These are phyloP conservation scores for Blastobotrys serpentis DNA, from an alignment of 1,139 yeast species.

Conservation along the genomic window DNA sequence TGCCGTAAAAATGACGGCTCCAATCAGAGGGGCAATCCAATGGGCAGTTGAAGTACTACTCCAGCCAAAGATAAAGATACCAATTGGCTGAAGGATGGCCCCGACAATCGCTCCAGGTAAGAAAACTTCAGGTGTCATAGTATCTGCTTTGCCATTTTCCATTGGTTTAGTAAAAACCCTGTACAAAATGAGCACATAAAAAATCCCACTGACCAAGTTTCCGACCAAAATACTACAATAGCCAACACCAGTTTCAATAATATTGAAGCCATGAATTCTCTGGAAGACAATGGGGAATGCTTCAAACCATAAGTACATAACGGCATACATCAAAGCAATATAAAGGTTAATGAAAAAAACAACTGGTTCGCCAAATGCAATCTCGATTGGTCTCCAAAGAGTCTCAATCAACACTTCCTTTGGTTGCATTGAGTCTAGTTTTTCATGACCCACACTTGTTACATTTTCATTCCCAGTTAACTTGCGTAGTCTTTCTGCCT, in stretches of 20 bases:
- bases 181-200: background rate
- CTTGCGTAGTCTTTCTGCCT: constrained; percentile 32
- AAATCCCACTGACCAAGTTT: constrained; percentile 28
- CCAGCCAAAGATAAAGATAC: constrained; percentile 57
- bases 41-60: constrained; percentile 60
- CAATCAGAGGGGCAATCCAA: constrained; percentile 77
- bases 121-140: constrained; percentile 2
- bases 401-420: constrained; percentile 13
- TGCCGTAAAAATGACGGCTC: constrained; percentile 68
- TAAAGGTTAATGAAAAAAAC: constrained; percentile 43
- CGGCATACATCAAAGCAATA: constrained; percentile 53
- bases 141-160: constrained; percentile 1
- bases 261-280: constrained; percentile 47
- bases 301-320: constrained; percentile 59
- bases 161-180: constrained; percentile 1
- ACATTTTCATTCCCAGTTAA: constrained; percentile 23
- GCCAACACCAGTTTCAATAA: constrained; percentile 49
- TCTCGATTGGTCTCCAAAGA: constrained; percentile 43
- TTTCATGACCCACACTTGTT: constrained; percentile 27
- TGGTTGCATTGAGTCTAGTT: constrained; percentile 49
- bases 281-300: constrained; percentile 57
- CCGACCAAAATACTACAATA: constrained; percentile 50
- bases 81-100: constrained; percentile 53
- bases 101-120: constrained; percentile 24
- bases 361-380: constrained; percentile 38